Base-by-base conservation (phyloP, 441 rosid species). In the Kokia cookei region DNA sequence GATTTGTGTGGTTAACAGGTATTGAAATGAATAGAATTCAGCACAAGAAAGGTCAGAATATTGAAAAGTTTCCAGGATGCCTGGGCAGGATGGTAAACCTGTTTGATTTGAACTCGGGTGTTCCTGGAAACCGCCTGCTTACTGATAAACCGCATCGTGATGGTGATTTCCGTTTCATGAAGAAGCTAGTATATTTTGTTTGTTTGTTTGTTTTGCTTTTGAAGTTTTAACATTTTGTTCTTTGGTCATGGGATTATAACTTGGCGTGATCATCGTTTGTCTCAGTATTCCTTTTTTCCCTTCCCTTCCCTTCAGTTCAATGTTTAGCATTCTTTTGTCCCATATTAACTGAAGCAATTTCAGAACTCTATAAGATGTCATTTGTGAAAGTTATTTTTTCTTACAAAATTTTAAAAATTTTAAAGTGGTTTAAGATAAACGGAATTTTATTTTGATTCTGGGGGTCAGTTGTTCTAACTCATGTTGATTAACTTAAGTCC, bases 21-120 rank as follows among this genome's bases (percentile, higher is more conserved):
- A 78, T 40, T 73, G 78, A 82, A 81, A 95, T 90, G 97, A 86
- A 85, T 72, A 85, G 80, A 50, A 74, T 76, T 65, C 87, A 76
- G 79, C 77, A 81, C 37, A 79, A 75, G 69, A 89, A 86, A 74
- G 85, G 78, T 71, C 89, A 79, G 26, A 78, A 80, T 64, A 71
- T 78, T 29, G 94, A 91, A 63, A 88, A 80, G 69, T 73, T 87
- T 81, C 89, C 96, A 54, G 96, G 99, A 84, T 95, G 95, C 83
- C 84, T 93, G 75, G 98, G 93, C 55, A 87, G 91, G 71, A 91
- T 91, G 95, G 95, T 88, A 22, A 95, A 88, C 86, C 82, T 93
- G 65, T 89, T 93, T 78, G 95, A 93, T 79, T 78, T 88, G 74
- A 84, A 85, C 78, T 78, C 89, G 0, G 91, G 90, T 48, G 79